Conservation (phyloP, 345 rosid species). For the Dipteronia sinensis region DNA sequence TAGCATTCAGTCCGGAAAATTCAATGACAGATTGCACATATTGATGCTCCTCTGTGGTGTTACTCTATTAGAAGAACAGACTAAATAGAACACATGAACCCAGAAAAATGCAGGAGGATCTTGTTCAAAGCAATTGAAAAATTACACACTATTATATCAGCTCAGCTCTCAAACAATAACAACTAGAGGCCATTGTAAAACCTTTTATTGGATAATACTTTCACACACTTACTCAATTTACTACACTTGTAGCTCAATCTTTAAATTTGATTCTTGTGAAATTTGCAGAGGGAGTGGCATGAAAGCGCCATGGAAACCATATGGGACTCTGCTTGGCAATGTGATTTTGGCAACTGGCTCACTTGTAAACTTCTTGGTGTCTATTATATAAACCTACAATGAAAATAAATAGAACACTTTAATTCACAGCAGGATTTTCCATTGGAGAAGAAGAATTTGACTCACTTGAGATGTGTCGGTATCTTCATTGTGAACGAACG, state of each 20-base stretch:
- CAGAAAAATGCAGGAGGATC: background rate
- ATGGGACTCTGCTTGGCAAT: slow-evolving; percentile 45
- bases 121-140: background rate
- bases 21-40: too few relatives aligned
- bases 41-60: too few relatives aligned
- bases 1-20: too few relatives aligned
- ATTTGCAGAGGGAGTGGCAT: slow-evolving; percentile 15
- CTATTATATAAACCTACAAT: slow-evolving; percentile 41
- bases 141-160: background rate
- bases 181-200: background rate
- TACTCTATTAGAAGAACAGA: too few relatives aligned
- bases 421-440: too few relatives aligned
- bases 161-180: background rate
- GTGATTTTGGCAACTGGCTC: slow-evolving; percentile 37
- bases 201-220: background rate
- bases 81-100: too few relatives aligned
- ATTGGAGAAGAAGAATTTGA: background rate
- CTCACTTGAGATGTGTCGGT: slow-evolving; percentile 44
- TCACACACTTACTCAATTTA: background rate
- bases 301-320: slow-evolving; percentile 54
- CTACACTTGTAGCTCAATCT: background rate
- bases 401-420: background rate
- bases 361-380: slow-evolving; percentile 33
- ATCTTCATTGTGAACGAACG: slow-evolving; percentile 53
- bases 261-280: background rate